A percentile compares a stretch with the other conserved stretches of the same genome.
These are phyloP conservation scores for Cetraspora pellucida DNA, from an alignment of 192 early-diverging fungal genomes.

Conservation along the genomic window DNA sequence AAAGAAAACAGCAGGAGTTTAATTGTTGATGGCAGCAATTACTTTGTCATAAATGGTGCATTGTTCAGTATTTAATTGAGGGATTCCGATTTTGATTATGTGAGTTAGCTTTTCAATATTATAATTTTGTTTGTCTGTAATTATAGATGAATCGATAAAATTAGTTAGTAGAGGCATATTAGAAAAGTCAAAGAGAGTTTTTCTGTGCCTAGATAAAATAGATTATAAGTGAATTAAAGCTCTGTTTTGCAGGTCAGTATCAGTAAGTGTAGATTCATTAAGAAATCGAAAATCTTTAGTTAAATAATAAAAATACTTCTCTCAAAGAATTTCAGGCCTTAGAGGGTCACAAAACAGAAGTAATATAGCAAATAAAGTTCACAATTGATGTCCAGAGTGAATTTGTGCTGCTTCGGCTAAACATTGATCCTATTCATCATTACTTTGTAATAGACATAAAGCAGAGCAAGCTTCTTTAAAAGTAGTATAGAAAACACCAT, in stretches of 20 bases:
- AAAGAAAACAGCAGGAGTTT: no score
- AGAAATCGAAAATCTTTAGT: constrained; percentile 32
- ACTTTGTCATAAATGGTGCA: no score
- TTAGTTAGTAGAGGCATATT: constrained; percentile 14
- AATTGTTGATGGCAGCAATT: no score
- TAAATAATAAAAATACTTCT: not conserved
- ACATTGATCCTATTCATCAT: constrained; percentile 35
- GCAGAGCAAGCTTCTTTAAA: constrained; percentile 39
- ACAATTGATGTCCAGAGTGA: constrained; percentile 30
- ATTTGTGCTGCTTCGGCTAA: constrained; percentile 28
- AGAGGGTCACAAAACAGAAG: constrained; percentile 3
- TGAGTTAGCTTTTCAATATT: constrained; percentile 5
- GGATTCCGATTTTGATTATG: not conserved
- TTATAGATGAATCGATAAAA: constrained; percentile 4
- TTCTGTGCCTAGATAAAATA: constrained; percentile 16
- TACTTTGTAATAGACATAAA: constrained; percentile 35
- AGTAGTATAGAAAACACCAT: constrained; percentile 7
- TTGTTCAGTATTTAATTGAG: constrained; percentile 17
- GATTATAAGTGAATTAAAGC: constrained; percentile 9
- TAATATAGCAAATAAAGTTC: constrained; percentile 28
- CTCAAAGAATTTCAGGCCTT: constrained; percentile 3
- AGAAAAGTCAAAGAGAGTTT: constrained; percentile 16
- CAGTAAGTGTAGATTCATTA: not conserved
- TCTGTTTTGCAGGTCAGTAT: constrained; percentile 1
- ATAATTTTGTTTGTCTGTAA: constrained; percentile 26